A percentile compares a stretch with the other conserved stretches of the same genome.
Conservation (phyloP, 2,329 filamentous ascomycete species). For the Diaporthe velutina region DNA sequence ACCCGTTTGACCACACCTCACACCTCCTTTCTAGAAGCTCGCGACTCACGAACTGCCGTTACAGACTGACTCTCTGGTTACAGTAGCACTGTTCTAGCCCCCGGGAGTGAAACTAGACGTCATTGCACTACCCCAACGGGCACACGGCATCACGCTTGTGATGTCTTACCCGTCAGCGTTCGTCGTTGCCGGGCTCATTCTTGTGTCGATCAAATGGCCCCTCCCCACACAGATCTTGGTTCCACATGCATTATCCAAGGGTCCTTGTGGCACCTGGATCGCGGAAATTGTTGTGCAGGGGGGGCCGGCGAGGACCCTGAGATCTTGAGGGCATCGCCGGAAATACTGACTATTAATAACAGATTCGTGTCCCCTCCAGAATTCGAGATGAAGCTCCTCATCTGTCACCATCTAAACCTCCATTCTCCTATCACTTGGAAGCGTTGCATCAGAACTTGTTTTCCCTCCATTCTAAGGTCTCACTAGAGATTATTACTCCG, state of each 20-base stretch:
- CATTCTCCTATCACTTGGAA: neutral
- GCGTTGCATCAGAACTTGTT: neutral
- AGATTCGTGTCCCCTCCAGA: neutral
- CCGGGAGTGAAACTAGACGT: neutral
- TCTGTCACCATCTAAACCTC: neutral
- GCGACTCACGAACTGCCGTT: conserved; percentile 24
- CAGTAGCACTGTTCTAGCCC: conserved; percentile 23
- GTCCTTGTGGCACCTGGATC: conserved; percentile 21
- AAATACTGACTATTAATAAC: conserved; percentile 21
- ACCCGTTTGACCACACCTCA: conserved; percentile 15
- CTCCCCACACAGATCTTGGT: conserved; percentile 15
- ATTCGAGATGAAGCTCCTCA: neutral
- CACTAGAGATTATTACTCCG: neutral
- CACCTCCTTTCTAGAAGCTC: conserved; percentile 10
- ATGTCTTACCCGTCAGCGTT: conserved; percentile 1
- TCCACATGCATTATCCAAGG: conserved; percentile 1
- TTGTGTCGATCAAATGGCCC: conserved; percentile 18
- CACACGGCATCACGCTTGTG: conserved; percentile 25
- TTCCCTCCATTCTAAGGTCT: neutral
- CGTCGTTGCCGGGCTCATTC: conserved; percentile 3
- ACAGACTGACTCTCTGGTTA: neutral
- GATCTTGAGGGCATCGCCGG: conserved; percentile 21
- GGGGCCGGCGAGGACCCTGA: conserved; percentile 23
- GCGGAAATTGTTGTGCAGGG: conserved; percentile 27
- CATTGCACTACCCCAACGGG: conserved; percentile 20